Conservation (phyloP, 257 asterid genomes). For the Avicennia marina region DNA sequence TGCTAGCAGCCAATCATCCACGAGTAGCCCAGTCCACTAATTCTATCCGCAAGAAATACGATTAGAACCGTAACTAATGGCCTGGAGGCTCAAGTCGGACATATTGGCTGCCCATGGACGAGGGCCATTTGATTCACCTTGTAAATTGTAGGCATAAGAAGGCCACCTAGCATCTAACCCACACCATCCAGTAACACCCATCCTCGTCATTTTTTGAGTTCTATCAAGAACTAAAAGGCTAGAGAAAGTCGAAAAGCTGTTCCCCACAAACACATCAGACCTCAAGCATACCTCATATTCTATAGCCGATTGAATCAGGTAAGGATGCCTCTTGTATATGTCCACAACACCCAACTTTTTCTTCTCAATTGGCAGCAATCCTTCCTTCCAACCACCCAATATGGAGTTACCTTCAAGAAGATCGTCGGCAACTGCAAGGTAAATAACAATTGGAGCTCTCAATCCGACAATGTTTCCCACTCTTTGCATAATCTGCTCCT, state of each 20-base stretch:
- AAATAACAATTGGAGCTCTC: slow-evolving; percentile 43
- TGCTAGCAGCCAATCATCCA: too few relatives aligned
- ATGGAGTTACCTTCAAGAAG: slow-evolving; percentile 75
- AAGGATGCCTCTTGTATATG: slow-evolving; percentile 58
- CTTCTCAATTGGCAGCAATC: slow-evolving; percentile 71
- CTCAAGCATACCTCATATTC: slow-evolving; percentile 92
- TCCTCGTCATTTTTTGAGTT: slow-evolving; percentile 56
- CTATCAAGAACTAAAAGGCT: slow-evolving; percentile 90
- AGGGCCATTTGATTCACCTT: slow-evolving; percentile 41
- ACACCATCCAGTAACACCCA: slow-evolving; percentile 37
- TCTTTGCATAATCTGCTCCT: slow-evolving; percentile 61
- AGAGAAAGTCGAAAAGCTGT: slow-evolving; percentile 90
- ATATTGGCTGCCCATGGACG: slow-evolving; percentile 69
- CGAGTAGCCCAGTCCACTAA: too few relatives aligned
- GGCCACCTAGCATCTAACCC: slow-evolving; percentile 45
- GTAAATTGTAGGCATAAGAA: slow-evolving; percentile 63
- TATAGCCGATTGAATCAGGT: slow-evolving; percentile 82
- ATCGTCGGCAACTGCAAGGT: slow-evolving; percentile 86
- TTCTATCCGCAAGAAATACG: slow-evolving; percentile 51
- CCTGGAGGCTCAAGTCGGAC: slow-evolving; percentile 72
- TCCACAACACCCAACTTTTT: slow-evolving; percentile 62
- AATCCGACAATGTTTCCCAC: slow-evolving; percentile 62
- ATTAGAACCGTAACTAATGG: slow-evolving; percentile 83
- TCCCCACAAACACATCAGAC: slow-evolving; percentile 79
- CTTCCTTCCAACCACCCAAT: slow-evolving; percentile 67